Percentiles rank a stretch among this genome's conserved stretches.
These are phyloP conservation scores for Penicillium canariense DNA, from an alignment of 495 filamentous ascomycete genomes.

Conservation along the genomic window DNA sequence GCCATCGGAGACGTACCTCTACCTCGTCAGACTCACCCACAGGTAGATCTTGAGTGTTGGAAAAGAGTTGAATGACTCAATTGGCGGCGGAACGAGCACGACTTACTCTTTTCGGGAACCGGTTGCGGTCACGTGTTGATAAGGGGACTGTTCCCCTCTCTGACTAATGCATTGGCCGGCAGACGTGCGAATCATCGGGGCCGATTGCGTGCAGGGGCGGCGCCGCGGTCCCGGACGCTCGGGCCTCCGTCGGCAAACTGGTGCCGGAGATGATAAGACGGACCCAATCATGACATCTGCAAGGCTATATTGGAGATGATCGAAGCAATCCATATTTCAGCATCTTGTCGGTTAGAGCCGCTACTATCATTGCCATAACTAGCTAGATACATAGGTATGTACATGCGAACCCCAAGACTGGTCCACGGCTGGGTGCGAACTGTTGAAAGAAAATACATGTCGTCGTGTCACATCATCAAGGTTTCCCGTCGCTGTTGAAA, in stretches of 20 bases:
- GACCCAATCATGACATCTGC: neutral
- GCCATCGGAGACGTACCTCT: constrained; percentile 21
- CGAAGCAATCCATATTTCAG: neutral
- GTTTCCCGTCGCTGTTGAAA: constrained; percentile 22
- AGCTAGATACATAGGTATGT: constrained; percentile 1
- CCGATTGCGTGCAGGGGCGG: neutral
- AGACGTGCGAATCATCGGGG: constrained; percentile 1
- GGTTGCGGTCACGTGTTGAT: constrained; percentile 20
- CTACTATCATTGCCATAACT: neutral
- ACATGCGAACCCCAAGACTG: neutral
- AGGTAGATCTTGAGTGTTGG: neutral
- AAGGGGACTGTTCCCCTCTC: constrained; percentile 7
- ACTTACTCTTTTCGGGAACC: constrained; percentile 1
- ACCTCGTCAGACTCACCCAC: neutral
- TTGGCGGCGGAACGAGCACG: neutral
- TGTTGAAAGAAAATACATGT: constrained; percentile 12
- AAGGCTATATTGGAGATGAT: neutral
- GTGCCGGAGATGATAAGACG: neutral
- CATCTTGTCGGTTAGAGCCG: neutral
- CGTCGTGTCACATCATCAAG: constrained; percentile 13
- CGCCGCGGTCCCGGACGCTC: neutral
- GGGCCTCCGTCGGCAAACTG: neutral
- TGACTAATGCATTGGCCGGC: neutral
- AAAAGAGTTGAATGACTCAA: neutral
- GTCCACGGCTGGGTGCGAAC: neutral